These are phyloP conservation scores for Lachancea thermotolerans DNA, from an alignment of 805 yeast genomes.

Conservation along the genomic window DNA sequence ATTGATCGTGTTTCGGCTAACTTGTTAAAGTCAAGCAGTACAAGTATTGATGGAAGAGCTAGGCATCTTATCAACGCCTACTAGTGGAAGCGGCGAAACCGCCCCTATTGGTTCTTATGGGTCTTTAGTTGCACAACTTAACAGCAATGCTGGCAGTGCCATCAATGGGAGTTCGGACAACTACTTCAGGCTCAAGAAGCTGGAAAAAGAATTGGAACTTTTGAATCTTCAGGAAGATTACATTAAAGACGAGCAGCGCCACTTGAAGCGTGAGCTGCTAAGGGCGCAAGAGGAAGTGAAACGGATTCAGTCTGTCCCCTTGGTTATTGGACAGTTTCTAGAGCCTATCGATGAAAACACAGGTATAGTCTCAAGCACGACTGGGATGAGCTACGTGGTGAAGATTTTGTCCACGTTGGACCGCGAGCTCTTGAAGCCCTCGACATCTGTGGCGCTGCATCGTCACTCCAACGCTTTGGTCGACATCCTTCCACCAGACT, in stretches of 20 bases:
- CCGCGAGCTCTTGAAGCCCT: constrained; percentile 87
- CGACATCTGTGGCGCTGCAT: constrained; percentile 93
- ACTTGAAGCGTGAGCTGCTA: constrained; percentile 84
- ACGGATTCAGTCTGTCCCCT: constrained; percentile 93
- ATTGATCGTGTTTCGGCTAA: not conserved
- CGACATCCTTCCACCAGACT: constrained; percentile 97
- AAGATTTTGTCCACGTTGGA: constrained; percentile 91
- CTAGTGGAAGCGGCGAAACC: constrained; percentile 32
- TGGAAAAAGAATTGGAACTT: constrained; percentile 85
- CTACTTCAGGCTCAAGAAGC: constrained; percentile 75
- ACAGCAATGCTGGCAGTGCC: constrained; percentile 16
- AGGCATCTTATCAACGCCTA: constrained; percentile 37
- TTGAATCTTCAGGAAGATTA: constrained; percentile 88
- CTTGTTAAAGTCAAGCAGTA: not conserved
- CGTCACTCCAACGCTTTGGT: constrained; percentile 98
- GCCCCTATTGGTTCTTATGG: constrained; percentile 26
- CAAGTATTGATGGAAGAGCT: constrained; percentile 50
- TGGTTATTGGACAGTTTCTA: constrained; percentile 95
- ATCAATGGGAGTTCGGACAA: constrained; percentile 48
- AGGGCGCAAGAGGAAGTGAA: constrained; percentile 98
- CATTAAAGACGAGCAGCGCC: constrained; percentile 96
- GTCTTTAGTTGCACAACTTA: constrained; percentile 26
- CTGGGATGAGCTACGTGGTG: constrained; percentile 96
- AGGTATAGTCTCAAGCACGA: constrained; percentile 94
- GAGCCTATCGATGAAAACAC: constrained; percentile 96